Conservation (phyloP, 768 basidiomycete genomes). For the Fomitopsis serialis region DNA sequence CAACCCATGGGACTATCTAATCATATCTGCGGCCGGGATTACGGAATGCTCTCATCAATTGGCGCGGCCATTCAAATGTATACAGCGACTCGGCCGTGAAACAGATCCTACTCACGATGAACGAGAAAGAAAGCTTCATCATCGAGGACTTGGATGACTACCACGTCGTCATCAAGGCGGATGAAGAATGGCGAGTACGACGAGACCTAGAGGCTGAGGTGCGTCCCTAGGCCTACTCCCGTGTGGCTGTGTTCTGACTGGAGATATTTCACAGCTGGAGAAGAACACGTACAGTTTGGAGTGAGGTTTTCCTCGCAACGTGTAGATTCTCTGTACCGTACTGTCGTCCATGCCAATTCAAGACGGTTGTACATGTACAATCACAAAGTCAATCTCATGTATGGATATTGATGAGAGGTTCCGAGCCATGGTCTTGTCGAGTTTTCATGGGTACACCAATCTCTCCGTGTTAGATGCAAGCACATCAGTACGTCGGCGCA, state of each 20-base stretch:
- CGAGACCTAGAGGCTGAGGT: constrained; percentile 76
- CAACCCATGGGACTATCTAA: neutral
- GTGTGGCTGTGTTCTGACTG: neutral
- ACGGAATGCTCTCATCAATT: neutral
- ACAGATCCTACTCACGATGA: constrained; percentile 78
- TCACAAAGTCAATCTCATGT: no score
- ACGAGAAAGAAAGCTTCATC: constrained; percentile 75
- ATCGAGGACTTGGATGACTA: constrained; percentile 85
- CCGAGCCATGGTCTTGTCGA: no score
- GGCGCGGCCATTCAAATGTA: neutral
- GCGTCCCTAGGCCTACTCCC: constrained; percentile 11
- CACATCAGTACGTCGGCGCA: constrained; percentile 41
- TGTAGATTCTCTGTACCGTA: neutral
- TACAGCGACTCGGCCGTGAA: constrained; percentile 83
- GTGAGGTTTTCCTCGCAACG: constrained; percentile 1
- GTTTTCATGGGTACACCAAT: no score
- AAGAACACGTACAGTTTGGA: constrained; percentile 84
- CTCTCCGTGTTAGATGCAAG: neutral
- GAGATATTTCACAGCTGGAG: constrained; percentile 49
- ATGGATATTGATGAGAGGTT: no score
- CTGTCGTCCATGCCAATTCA: no score
- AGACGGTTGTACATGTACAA: no score
- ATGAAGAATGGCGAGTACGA: constrained; percentile 70
- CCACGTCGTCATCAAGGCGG: constrained; percentile 79
- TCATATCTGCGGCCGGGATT: neutral